Evolutionary conservation across 331 rosid species (phyloP).

Genomic region (Prunus yedoensis): DNA sequence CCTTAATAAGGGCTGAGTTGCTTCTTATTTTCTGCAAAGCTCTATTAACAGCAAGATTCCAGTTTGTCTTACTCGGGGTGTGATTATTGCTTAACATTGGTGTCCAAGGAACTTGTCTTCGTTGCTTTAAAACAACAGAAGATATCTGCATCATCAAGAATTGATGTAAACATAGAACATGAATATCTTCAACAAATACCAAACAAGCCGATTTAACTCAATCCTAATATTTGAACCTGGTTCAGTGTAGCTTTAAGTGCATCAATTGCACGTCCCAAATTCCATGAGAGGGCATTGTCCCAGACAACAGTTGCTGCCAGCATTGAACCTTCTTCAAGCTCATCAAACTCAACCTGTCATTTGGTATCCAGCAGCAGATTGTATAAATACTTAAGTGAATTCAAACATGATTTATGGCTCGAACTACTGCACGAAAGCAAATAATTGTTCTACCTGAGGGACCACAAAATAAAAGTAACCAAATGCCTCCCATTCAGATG

Average conservation of each 20-base stretch:
- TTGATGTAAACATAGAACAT: background rate
- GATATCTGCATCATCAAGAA: constrained; percentile 58
- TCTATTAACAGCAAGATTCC: constrained; percentile 73
- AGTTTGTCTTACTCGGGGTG: constrained; percentile 57
- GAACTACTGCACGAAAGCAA: constrained; percentile 30
- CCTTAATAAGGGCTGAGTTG: constrained; percentile 69
- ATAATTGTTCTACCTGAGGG: constrained; percentile 74
- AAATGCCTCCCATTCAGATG: constrained; percentile 81
- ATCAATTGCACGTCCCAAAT: constrained; percentile 62
- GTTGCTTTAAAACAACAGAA: constrained; percentile 50
- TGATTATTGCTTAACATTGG: constrained; percentile 59
- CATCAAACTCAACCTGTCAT: constrained; percentile 93
- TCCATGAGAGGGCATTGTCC: constrained; percentile 75
- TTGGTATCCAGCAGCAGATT: constrained; percentile 58
- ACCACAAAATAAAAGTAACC: constrained; percentile 89
- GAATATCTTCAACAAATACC: background rate
- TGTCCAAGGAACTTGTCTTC: constrained; percentile 54
- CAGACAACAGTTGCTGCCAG: constrained; percentile 84
- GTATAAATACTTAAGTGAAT: constrained; percentile 46
- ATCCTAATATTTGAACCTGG: constrained; percentile 45
- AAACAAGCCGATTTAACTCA: background rate
- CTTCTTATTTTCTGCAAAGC: constrained; percentile 70
- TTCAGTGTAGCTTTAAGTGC: constrained; percentile 60
- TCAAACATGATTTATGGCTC: constrained; percentile 21
- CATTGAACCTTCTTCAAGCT: constrained; percentile 76